Evolutionary conservation across 164 flowering plant species (phyloP), one percentile per base, ranked within the genome.

Genomic region (Paratinospora sagittata): DNA sequence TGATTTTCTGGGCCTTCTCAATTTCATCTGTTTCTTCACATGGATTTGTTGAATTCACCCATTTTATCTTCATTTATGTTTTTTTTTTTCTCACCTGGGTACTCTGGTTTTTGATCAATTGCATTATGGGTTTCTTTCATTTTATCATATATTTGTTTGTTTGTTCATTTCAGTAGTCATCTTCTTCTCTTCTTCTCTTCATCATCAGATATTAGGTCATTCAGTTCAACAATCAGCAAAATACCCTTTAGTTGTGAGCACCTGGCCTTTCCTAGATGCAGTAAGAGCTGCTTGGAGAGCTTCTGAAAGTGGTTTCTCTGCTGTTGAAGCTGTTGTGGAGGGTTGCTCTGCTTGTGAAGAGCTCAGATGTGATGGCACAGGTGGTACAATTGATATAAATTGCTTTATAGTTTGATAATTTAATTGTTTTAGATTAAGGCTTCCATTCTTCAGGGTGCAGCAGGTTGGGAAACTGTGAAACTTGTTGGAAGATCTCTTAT

Each of bases 331-430:
- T 1, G 92, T 94, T 1, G 89, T 94, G 27, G 95, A 86, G 78
- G 98, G 98, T 66, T 94, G 98, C 74, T 90, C 97, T n/a, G 88
- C 97, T 77, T 94, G 98, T 70, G 98, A 94, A 77, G 85, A 86
- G 74, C 84, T 90, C 26, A 84, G 93, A 64, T 94, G 98, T 82
- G 98, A 94, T 82, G 97, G 97, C 39, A 92, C 98, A 80, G 98
- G 97, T 94, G 69, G 1, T 74, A 27, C 34, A 21, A 52, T 37
- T 49, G 19, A 39, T 39, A 39, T 7, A n/a, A 39, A 39, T 39
- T 39, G 43, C 43, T 39, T 1, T 7, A 11, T 7, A 11, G 7
- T 14, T 6, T 52, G 58, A 52, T 52, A 19, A 52, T 16, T 52
- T 52, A 2, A 1, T 17, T 52, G 17, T 52, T 6, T 16, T 52